These are phyloP conservation scores for Oryza brachyantha DNA, from an alignment of 176 grass and related monocot genomes.

Conservation along the genomic window DNA sequence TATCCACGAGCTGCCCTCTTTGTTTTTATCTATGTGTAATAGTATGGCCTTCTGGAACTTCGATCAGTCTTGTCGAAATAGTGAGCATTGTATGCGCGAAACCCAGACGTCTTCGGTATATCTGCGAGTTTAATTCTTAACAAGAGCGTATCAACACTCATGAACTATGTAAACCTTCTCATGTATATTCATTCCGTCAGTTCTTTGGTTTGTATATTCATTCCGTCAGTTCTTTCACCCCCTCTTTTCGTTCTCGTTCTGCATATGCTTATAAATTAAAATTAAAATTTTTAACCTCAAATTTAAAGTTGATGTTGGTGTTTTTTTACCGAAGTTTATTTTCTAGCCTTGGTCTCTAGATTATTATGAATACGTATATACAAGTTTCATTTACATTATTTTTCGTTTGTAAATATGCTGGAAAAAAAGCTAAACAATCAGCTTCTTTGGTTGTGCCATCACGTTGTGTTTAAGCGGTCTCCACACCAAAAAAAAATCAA, in stretches of 20 bases:
- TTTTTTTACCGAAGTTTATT: too few species aligned
- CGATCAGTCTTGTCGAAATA: neutral
- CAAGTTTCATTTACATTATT: too few species aligned
- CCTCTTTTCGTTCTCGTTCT: too few species aligned
- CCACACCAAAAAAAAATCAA: neutral
- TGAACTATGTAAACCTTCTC: constrained; percentile 19
- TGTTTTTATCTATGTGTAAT: neutral
- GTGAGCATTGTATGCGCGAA: neutral
- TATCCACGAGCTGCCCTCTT: neutral
- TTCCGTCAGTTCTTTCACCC: too few species aligned
- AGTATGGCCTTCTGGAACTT: constrained; percentile 17
- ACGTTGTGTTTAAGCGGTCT: neutral
- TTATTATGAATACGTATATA: too few species aligned
- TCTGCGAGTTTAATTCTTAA: constrained; percentile 26
- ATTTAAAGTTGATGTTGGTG: too few species aligned
- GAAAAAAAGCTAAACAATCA: too few species aligned
- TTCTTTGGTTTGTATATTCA: neutral
- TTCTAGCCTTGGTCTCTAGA: too few species aligned
- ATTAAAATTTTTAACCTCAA: too few species aligned
- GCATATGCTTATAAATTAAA: too few species aligned
- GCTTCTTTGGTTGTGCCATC: neutral
- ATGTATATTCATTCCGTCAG: constrained; percentile 13
- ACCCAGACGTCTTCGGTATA: constrained; percentile 28
- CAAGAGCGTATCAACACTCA: neutral
- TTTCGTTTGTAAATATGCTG: too few species aligned